Evolutionary conservation across 2,329 filamentous ascomycete genomes (phyloP).

Genomic region (Myriosclerotinia duriaeana): DNA sequence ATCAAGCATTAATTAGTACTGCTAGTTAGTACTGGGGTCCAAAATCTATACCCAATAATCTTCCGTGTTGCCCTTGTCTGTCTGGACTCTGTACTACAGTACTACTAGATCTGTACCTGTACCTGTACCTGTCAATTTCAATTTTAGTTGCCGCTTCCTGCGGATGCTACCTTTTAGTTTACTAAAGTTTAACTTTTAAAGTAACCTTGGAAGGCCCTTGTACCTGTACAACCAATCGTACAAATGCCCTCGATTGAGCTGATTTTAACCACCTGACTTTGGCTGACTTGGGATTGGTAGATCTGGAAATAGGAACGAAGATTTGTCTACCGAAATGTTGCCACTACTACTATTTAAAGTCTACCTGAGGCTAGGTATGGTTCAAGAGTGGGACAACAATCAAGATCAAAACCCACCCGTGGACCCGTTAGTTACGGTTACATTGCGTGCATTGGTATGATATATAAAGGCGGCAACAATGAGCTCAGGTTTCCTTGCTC

Average conservation of each 20-base stretch:
- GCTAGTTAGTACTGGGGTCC: no score
- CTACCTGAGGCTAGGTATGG: no score
- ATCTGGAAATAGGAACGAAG: background rate
- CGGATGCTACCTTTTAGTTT: constrained; percentile 19
- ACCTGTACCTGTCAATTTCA: constrained; percentile 16
- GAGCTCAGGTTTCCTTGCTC: background rate
- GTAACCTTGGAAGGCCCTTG: no score
- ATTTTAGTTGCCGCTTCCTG: constrained; percentile 24
- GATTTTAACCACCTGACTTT: constrained; percentile 6
- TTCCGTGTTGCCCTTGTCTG: constrained; percentile 9
- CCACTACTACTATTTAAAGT: background rate
- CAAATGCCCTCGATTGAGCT: background rate
- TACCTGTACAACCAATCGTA: no score
- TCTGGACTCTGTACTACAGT: background rate
- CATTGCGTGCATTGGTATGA: background rate
- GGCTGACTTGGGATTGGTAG: background rate
- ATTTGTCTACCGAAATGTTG: background rate
- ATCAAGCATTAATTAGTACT: background rate
- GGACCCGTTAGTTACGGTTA: background rate
- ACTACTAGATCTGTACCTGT: no score
- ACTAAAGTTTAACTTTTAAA: constrained; percentile 12
- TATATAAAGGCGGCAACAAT: constrained; percentile 1
- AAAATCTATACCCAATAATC: background rate
- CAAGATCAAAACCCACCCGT: no score
- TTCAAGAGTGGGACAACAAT: background rate